These are phyloP conservation scores for Flaveria sonorensis DNA, from an alignment of 129 eudicot species.

Conservation along the genomic window DNA sequence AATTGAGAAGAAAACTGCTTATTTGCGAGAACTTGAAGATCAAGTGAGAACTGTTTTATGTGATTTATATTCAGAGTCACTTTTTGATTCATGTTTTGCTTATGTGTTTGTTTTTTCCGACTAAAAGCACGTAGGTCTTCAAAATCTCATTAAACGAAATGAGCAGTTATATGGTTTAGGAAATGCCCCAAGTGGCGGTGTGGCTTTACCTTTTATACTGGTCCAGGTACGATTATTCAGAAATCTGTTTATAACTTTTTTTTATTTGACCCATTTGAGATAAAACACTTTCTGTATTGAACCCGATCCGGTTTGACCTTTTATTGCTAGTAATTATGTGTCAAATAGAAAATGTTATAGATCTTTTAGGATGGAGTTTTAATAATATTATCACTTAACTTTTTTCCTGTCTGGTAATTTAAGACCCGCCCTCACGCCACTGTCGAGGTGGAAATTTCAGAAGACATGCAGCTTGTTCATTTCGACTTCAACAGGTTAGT, in stretches of 20 bases:
- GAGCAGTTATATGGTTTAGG: conserved; percentile 63
- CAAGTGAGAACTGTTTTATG: conserved; percentile 51
- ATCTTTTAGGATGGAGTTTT: not conserved
- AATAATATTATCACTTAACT: not conserved
- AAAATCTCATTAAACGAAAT: conserved; percentile 70
- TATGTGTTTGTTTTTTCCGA: conserved; percentile 5
- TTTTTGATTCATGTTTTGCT: not conserved
- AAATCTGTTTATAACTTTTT: not conserved
- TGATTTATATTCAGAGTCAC: not conserved
- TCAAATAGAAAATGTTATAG: not conserved
- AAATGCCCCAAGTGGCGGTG: conserved; percentile 77
- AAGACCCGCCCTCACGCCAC: conserved; percentile 91
- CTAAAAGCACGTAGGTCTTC: conserved; percentile 59
- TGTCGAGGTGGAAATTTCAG: conserved; percentile 90
- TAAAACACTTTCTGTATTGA: not conserved
- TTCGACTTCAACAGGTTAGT: conserved; percentile 85
- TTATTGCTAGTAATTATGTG: not conserved
- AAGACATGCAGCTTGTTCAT: conserved; percentile 93
- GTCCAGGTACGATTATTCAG: conserved; percentile 62
- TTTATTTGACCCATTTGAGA: not conserved
- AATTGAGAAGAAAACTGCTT: conserved; percentile 75
- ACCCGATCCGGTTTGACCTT: not conserved
- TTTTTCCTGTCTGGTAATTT: conserved; percentile 21
- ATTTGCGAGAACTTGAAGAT: conserved; percentile 75
- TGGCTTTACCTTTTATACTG: conserved; percentile 85